Conservation (phyloP, 2,329 filamentous ascomycete genomes). For the Cytospora piceicola region DNA sequence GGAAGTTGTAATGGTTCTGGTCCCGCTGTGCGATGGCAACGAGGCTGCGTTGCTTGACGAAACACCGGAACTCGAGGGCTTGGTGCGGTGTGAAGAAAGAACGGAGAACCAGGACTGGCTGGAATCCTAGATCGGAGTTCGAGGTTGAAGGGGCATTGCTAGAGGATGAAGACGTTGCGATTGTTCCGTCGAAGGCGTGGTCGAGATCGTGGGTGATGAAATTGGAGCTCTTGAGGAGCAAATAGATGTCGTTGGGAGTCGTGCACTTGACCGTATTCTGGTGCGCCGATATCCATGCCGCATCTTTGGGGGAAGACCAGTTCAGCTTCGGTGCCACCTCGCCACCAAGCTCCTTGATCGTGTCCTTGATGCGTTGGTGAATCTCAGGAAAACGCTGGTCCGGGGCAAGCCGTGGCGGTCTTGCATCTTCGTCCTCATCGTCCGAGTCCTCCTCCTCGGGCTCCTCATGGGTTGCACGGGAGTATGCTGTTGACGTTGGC, state of each 20-base stretch:
- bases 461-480: slow-evolving; percentile 43
- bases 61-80: slow-evolving; percentile 92
- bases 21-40: slow-evolving; percentile 88
- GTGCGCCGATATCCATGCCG: slow-evolving; percentile 84
- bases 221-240: slow-evolving; percentile 90
- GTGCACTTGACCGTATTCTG: slow-evolving; percentile 91
- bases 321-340: slow-evolving; percentile 92
- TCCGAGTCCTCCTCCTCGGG: slow-evolving; percentile 50
- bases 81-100: slow-evolving; percentile 89
- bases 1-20: slow-evolving; percentile 86
- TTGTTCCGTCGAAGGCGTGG: slow-evolving; percentile 82
- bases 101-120: slow-evolving; percentile 81
- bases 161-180: slow-evolving; percentile 45
- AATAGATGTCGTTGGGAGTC: slow-evolving; percentile 86
- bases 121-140: slow-evolving; percentile 51
- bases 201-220: slow-evolving; percentile 94
- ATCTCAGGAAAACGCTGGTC: slow-evolving; percentile 69
- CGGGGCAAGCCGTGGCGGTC: slow-evolving; percentile 48
- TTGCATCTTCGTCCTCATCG: slow-evolving; percentile 58
- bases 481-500: slow-evolving; percentile 41
- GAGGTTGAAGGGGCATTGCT: slow-evolving; percentile 33
- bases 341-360: slow-evolving; percentile 81
- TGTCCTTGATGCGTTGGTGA: slow-evolving; percentile 75
- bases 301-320: slow-evolving; percentile 97
- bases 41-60: slow-evolving; percentile 80